These are phyloP conservation scores for Pythium insidiosum DNA, from an alignment of 352 stramenopile genomes.

Conservation along the genomic window DNA sequence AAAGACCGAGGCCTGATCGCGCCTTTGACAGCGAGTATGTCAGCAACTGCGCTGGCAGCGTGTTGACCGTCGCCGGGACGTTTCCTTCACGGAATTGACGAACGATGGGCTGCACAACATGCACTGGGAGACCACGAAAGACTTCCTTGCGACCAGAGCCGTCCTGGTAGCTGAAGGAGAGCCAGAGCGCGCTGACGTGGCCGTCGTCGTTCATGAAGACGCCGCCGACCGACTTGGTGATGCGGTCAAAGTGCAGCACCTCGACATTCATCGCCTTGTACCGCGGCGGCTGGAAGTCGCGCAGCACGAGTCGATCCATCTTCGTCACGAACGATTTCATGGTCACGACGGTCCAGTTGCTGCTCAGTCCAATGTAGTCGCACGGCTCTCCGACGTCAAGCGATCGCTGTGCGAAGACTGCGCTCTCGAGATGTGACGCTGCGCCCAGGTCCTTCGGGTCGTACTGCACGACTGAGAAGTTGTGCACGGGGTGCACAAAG, in stretches of 20 bases:
- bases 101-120: constrained; percentile 63
- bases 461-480: constrained; percentile 88
- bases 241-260: constrained; percentile 84
- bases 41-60: constrained; percentile 67
- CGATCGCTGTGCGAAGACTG: constrained; percentile 46
- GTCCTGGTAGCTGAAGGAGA: constrained; percentile 86
- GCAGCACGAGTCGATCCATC: constrained; percentile 70
- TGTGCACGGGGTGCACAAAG: constrained; percentile 91
- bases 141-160: constrained; percentile 69
- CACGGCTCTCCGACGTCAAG: constrained; percentile 67
- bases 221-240: constrained; percentile 80
- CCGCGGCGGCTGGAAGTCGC: constrained; percentile 77
- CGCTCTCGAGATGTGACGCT: constrained; percentile 54
- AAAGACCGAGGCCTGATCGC: constrained; percentile 72
- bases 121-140: constrained; percentile 67
- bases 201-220: constrained; percentile 77
- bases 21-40: constrained; percentile 86
- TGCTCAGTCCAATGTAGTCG: constrained; percentile 81
- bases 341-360: constrained; percentile 82
- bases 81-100: constrained; percentile 29
- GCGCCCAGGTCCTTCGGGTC: constrained; percentile 63
- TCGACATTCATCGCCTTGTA: constrained; percentile 84
- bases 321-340: constrained; percentile 85
- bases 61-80: constrained; percentile 46
- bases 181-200: constrained; percentile 69